Evolutionary conservation across 139 green algal genomes (phyloP).

Genomic region (Astrephomene gubernaculifera): DNA sequence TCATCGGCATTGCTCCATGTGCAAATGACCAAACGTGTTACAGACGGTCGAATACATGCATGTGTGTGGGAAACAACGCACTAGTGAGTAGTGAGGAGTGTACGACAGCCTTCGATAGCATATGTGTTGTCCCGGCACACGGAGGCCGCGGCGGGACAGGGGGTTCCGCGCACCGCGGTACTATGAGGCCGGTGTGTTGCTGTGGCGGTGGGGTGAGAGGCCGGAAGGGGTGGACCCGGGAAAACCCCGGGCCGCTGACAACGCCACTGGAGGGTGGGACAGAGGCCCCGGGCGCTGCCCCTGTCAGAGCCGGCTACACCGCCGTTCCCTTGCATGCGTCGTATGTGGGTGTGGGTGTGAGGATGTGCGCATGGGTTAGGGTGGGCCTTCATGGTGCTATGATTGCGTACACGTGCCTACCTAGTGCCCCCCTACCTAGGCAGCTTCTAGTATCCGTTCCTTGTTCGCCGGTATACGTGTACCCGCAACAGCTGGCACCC

Average conservation of each 20-base stretch:
- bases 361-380: neutral
- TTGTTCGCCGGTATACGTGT: too few species aligned
- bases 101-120: too few species aligned
- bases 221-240: conserved; percentile 36
- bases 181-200: conserved; percentile 49
- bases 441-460: too few species aligned
- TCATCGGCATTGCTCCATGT: too few species aligned
- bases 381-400: neutral
- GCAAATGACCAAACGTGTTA: too few species aligned
- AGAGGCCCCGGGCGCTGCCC: conserved; percentile 5
- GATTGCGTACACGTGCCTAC: too few species aligned
- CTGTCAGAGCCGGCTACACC: neutral
- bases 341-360: neutral
- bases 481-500: too few species aligned
- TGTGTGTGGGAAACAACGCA: too few species aligned
- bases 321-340: neutral
- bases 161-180: conserved; percentile 41
- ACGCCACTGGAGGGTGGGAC: conserved; percentile 12
- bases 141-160: conserved; percentile 52
- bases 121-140: conserved; percentile 19
- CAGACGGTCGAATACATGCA: too few species aligned
- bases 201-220: neutral
- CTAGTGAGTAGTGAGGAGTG: too few species aligned
- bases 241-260: conserved; percentile 52
- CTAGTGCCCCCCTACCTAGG: too few species aligned